phyloP scores from a whole-genome alignment of 305 asterid species.

The Caryopteris hybrid region DNA sequence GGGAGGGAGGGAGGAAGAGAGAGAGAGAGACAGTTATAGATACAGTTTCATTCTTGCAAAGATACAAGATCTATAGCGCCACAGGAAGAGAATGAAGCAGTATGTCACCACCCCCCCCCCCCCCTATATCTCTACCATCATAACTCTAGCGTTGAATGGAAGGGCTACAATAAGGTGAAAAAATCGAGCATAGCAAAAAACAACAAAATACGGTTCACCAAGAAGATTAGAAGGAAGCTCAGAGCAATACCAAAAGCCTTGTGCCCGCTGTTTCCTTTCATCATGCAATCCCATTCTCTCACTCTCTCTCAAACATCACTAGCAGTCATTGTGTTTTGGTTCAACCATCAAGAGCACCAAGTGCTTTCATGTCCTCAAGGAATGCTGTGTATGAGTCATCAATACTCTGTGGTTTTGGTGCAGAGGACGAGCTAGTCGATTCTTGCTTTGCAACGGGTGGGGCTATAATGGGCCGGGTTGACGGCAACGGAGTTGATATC shows the following conservation, averaged over 20 bases:
- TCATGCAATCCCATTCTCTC: background rate
- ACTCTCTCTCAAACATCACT: background rate
- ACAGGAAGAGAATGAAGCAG: background rate
- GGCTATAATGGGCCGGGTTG: conserved; percentile 43
- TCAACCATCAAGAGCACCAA: conserved; percentile 86
- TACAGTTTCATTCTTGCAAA: background rate
- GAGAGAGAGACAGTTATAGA: no score
- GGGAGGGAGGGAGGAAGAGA: no score
- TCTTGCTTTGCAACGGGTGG: conserved; percentile 47
- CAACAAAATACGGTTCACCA: background rate
- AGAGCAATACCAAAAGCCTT: background rate
- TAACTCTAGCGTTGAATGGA: background rate
- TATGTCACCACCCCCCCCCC: background rate
- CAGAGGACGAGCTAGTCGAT: conserved; percentile 33
- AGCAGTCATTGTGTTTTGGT: conserved; percentile 4
- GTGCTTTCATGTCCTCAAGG: conserved; percentile 96
- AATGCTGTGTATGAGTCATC: conserved; percentile 93
- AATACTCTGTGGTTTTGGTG: conserved; percentile 68
- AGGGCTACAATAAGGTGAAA: background rate
- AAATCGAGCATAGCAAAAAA: background rate
- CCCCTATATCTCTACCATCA: background rate
- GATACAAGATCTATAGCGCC: background rate
- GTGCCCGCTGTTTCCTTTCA: background rate
- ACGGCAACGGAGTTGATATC: conserved; percentile 27
- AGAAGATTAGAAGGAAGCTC: background rate